A percentile compares a stretch with the other conserved stretches of the same genome.
Conservation (phyloP, 2,329 filamentous ascomycete species). For the Colletotrichum sp. region DNA sequence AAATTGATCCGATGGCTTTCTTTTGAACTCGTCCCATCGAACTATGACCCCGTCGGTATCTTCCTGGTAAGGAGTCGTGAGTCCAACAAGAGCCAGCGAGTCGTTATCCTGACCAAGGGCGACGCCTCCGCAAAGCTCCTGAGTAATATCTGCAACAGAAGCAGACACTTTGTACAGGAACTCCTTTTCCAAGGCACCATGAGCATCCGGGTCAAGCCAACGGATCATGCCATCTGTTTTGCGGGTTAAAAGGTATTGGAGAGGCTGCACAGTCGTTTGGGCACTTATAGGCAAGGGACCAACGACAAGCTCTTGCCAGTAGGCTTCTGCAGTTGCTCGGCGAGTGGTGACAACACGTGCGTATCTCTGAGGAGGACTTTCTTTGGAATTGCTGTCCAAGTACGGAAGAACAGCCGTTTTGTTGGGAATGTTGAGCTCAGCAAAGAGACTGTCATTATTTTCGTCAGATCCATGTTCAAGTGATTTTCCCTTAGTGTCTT, state of each 20-base stretch:
- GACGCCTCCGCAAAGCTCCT: slow-evolving; percentile 47
- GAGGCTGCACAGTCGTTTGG: slow-evolving; percentile 39
- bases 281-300: slow-evolving; percentile 53
- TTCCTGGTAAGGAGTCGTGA: slow-evolving; percentile 47
- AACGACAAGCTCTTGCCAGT: slow-evolving; percentile 49
- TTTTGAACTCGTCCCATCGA: slow-evolving; percentile 54
- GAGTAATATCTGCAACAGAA: slow-evolving; percentile 40
- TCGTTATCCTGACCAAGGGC: slow-evolving; percentile 41
- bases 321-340: slow-evolving; percentile 39
- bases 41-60: slow-evolving; percentile 39
- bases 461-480: neutral
- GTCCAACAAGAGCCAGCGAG: slow-evolving; percentile 43
- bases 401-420: slow-evolving; percentile 53
- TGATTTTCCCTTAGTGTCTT: slow-evolving; percentile 6
- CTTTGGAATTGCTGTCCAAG: slow-evolving; percentile 40
- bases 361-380: slow-evolving; percentile 40
- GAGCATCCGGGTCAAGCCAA: slow-evolving; percentile 44
- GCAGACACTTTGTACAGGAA: slow-evolving; percentile 39
- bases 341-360: slow-evolving; percentile 47
- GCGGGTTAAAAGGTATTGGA: slow-evolving; percentile 48
- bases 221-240: slow-evolving; percentile 33
- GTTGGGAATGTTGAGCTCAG: slow-evolving; percentile 49
- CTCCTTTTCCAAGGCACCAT: slow-evolving; percentile 30
- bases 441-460: slow-evolving; percentile 26
- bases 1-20: slow-evolving; percentile 38